Percentiles rank a stretch among this genome's conserved stretches.
Conservation (phyloP, 1,284 basidiomycete species). For the Naganishia albida region DNA sequence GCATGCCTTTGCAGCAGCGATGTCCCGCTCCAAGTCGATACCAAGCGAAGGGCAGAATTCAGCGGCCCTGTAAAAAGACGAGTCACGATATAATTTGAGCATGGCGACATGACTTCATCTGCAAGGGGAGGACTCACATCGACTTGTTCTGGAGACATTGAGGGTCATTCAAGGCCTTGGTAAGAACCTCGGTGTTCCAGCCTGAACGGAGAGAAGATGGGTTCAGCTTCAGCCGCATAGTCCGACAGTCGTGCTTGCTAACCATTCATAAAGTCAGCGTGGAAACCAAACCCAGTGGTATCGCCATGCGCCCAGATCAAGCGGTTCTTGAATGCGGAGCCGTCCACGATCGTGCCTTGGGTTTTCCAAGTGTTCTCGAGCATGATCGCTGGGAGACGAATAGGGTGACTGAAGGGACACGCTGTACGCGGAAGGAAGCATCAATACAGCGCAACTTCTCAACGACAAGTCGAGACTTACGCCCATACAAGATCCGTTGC, state of each 20-base stretch:
- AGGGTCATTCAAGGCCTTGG: constrained; percentile 39
- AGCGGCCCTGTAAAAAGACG: constrained; percentile 6
- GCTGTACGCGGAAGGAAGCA: background rate
- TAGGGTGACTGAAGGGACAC: constrained; percentile 45
- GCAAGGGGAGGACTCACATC: constrained; percentile 13
- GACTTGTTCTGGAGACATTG: constrained; percentile 36
- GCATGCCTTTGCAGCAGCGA: constrained; percentile 36
- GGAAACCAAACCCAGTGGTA: constrained; percentile 36
- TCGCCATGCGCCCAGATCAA: constrained; percentile 49
- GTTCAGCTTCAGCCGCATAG: background rate
- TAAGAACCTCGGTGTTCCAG: constrained; percentile 44
- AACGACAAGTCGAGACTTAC: background rate
- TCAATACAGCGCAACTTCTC: background rate
- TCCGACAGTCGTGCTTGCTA: background rate
- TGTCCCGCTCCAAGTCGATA: constrained; percentile 21
- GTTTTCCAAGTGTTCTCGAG: constrained; percentile 42
- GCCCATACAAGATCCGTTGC: constrained; percentile 17
- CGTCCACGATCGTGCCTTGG: background rate
- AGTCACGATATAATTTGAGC: background rate
- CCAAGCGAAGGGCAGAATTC: constrained; percentile 23
- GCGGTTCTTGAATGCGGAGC: constrained; percentile 36
- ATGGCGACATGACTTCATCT: too few relatives aligned
- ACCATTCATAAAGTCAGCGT: constrained; percentile 27
- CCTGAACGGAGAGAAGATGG: constrained; percentile 15
- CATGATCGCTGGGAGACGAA: constrained; percentile 44